Conservation (phyloP, 129 eudicot genomes). For the Helianthus annuus region DNA sequence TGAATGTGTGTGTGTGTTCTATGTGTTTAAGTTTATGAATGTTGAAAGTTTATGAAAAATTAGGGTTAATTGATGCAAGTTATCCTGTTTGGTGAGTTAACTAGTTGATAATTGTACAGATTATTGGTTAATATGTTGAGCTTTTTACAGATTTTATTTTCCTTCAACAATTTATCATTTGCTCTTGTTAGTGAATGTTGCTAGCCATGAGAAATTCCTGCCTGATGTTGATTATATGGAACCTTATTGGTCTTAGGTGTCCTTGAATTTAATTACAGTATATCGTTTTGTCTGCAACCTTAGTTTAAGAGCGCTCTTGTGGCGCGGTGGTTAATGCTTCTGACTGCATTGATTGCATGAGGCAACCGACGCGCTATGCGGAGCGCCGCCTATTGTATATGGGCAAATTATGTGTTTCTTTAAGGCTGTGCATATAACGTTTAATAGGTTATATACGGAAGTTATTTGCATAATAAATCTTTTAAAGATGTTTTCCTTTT, state of each 20-base stretch:
- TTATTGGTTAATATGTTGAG: background rate
- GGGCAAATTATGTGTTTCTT: no score
- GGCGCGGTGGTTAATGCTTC: no score
- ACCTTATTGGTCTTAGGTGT: constrained; percentile 12
- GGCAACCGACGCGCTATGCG: no score
- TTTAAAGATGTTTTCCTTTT: background rate
- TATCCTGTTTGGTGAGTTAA: constrained; percentile 14
- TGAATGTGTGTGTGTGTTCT: constrained; percentile 5
- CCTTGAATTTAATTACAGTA: background rate
- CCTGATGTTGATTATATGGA: background rate
- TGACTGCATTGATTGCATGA: no score
- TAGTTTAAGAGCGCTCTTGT: no score
- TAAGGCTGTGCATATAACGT: no score
- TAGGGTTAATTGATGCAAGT: constrained; percentile 7
- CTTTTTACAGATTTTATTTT: constrained; percentile 9
- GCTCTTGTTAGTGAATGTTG: background rate
- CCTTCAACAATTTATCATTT: background rate
- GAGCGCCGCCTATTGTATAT: no score
- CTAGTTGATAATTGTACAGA: background rate
- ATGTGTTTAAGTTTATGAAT: constrained; percentile 15
- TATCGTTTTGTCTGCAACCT: no score
- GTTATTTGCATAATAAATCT: no score
- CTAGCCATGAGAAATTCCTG: background rate
- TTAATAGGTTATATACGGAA: no score
- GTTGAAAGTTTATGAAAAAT: constrained; percentile 5